Conservation (phyloP, 441 rosid genomes). For the Euphorbia corollata region DNA sequence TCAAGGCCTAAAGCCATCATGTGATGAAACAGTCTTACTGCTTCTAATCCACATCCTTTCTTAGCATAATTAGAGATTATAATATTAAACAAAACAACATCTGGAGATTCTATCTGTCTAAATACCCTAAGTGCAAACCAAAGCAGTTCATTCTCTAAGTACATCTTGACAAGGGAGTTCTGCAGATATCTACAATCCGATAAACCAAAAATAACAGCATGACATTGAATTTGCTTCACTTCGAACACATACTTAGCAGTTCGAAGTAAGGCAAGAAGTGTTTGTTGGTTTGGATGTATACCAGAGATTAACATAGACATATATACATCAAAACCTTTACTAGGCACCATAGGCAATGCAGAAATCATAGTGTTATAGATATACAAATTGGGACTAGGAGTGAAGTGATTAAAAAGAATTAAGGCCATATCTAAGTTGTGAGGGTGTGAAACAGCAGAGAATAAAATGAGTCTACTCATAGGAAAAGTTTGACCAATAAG, state of each 20-base stretch:
- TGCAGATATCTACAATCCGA: constrained; percentile 28
- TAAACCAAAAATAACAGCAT: constrained; percentile 34
- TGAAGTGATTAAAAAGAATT: constrained; percentile 35
- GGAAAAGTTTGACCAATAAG: constrained; percentile 45
- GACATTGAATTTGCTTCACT: constrained; percentile 49
- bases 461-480: constrained; percentile 50
- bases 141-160: constrained; percentile 30
- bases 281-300: constrained; percentile 40
- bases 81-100: constrained; percentile 35
- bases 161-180: constrained; percentile 25
- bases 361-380: constrained; percentile 47
- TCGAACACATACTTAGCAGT: constrained; percentile 24
- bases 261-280: constrained; percentile 34
- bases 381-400: constrained; percentile 41
- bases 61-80: constrained; percentile 44
- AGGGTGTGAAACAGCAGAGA: constrained; percentile 45
- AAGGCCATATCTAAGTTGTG: constrained; percentile 37
- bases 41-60: constrained; percentile 39
- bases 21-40: constrained; percentile 29
- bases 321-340: constrained; percentile 29
- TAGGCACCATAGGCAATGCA: constrained; percentile 22
- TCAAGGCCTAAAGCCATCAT: constrained; percentile 33
- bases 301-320: constrained; percentile 34
- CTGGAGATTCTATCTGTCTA: constrained; percentile 30
- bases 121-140: constrained; percentile 36